Conservation (phyloP, 768 basidiomycete genomes). For the Tylopilus rubrobrunneus region DNA sequence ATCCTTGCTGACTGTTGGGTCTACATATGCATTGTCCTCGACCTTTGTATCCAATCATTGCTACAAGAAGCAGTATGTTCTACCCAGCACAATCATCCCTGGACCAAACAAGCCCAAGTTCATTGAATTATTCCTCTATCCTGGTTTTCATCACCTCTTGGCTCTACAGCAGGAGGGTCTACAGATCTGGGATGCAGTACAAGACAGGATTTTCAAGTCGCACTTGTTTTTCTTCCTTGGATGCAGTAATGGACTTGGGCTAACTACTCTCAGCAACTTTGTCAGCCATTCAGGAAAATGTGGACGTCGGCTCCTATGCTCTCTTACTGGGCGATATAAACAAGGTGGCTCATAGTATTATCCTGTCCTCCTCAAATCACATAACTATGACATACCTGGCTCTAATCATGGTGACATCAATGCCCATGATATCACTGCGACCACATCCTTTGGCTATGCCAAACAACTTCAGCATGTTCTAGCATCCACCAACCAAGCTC, state of each 20-base stretch:
- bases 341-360: background rate
- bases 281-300: background rate
- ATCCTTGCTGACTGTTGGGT: slow-evolving; percentile 22
- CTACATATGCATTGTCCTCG: slow-evolving; percentile 34
- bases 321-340: background rate
- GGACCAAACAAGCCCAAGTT: slow-evolving; percentile 34
- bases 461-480: too few species aligned
- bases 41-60: background rate
- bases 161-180: slow-evolving; percentile 20
- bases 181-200: slow-evolving; percentile 16
- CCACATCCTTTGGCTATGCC: too few species aligned
- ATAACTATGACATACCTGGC: background rate
- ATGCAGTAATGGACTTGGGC: background rate
- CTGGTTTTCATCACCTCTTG: slow-evolving; percentile 11
- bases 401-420: background rate
- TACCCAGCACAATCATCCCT: slow-evolving; percentile 9
- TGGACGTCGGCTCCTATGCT: background rate
- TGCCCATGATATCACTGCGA: background rate
- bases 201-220: background rate
- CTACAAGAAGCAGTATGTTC: slow-evolving; percentile 1
- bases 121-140: slow-evolving; percentile 25
- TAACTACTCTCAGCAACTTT: background rate
- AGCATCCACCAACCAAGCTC: too few species aligned
- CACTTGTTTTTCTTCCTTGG: background rate
- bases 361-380: background rate